These are phyloP conservation scores for Nothophaeocryptopus gaeumannii DNA, from an alignment of 2,329 filamentous ascomycete genomes.

Conservation along the genomic window DNA sequence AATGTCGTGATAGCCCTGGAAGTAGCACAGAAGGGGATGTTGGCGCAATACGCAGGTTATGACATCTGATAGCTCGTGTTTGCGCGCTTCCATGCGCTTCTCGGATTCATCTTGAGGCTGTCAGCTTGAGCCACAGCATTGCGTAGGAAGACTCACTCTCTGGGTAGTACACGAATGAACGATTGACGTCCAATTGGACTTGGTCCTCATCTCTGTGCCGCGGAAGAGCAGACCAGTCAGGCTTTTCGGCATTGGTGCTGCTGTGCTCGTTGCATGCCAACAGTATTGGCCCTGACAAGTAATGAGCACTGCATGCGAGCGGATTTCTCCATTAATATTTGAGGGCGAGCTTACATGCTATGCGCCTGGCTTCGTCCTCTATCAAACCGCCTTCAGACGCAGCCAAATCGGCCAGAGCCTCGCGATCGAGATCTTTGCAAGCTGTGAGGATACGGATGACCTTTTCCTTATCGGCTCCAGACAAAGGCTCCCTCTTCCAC, in stretches of 20 bases:
- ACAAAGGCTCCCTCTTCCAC: constrained; percentile 2
- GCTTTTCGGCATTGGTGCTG: constrained; percentile 14
- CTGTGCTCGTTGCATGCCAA: constrained; percentile 39
- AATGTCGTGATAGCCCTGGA: constrained; percentile 98
- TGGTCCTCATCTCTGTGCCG: constrained; percentile 86
- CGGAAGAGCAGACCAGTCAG: constrained; percentile 61
- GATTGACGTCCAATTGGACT: constrained; percentile 85
- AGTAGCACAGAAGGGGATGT: constrained; percentile 85
- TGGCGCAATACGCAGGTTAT: constrained; percentile 78
- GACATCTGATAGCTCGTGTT: constrained; percentile 71
- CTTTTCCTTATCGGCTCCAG: constrained; percentile 15
- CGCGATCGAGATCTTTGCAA: constrained; percentile 41
- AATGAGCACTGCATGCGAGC: constrained; percentile 4
- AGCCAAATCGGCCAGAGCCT: constrained; percentile 42
- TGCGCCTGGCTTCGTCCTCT: constrained; percentile 59
- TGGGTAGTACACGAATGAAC: constrained; percentile 97
- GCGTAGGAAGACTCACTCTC: constrained; percentile 55
- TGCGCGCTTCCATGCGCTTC: constrained; percentile 66
- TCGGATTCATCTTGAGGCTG: constrained; percentile 60
- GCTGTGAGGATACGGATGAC: constrained; percentile 39
- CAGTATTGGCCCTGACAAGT: constrained; percentile 59
- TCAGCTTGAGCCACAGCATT: constrained; percentile 4
- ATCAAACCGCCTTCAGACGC: constrained; percentile 46
- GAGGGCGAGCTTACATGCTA: constrained; percentile 61
- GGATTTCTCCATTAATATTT: too few species aligned